These are phyloP conservation scores for Salix suchowensis DNA, from an alignment of 345 rosid genomes.

Conservation along the genomic window DNA sequence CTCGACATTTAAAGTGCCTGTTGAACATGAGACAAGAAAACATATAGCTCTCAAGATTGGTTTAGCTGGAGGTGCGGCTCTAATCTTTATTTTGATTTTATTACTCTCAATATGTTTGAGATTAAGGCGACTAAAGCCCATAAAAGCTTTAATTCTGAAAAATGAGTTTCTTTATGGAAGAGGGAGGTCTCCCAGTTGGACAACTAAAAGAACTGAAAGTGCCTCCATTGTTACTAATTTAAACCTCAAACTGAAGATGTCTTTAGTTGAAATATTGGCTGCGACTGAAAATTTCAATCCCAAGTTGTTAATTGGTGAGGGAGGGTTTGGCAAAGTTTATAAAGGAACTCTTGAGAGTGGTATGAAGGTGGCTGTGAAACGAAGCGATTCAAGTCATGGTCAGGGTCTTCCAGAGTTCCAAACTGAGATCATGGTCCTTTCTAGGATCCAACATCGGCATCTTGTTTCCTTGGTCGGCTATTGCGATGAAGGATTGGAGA, in stretches of 20 bases:
- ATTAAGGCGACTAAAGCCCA: not conserved
- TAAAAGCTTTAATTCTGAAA: not conserved
- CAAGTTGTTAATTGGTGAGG: slow-evolving; percentile 9
- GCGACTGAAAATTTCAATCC: slow-evolving; percentile 3
- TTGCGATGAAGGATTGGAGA: too few relatives aligned
- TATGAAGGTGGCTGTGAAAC: too few relatives aligned
- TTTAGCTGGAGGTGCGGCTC: too few relatives aligned
- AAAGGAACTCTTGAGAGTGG: not conserved
- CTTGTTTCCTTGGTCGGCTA: too few relatives aligned
- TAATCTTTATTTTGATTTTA: too few relatives aligned
- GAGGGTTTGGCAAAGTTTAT: slow-evolving; percentile 4
- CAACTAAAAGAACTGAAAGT: not conserved
- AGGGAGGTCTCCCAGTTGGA: slow-evolving; percentile 3
- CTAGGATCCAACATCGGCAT: too few relatives aligned
- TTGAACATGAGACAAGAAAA: too few relatives aligned
- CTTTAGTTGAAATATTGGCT: slow-evolving; percentile 13
- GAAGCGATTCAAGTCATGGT: too few relatives aligned
- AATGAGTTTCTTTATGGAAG: not conserved
- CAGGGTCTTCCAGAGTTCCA: too few relatives aligned
- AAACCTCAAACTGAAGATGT: slow-evolving; percentile 17
- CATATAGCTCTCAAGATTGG: too few relatives aligned
- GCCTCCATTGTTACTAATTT: not conserved
- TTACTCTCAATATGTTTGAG: not conserved
- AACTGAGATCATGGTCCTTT: too few relatives aligned
- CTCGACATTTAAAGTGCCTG: too few relatives aligned